Conservation (phyloP, 768 basidiomycete genomes). For the Leucocoprinus leucothites region DNA sequence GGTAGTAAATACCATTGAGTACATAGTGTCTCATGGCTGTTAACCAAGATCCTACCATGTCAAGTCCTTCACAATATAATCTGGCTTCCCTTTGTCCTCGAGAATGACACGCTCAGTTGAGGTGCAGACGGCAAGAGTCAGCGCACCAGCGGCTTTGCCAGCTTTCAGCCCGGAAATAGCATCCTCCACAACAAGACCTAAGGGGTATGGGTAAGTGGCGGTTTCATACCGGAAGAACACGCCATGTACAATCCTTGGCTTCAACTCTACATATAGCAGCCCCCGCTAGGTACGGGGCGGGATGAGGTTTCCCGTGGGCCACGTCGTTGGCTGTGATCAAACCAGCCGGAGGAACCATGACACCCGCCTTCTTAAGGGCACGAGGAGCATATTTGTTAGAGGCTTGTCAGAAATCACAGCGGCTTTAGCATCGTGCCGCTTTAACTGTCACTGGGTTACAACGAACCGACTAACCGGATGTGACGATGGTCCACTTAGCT, state of each 20-base stretch:
- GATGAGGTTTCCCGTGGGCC: conserved; percentile 77
- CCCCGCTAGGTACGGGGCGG: conserved; percentile 83
- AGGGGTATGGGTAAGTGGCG: neutral
- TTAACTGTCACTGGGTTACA: neutral
- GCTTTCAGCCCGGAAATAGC: conserved; percentile 80
- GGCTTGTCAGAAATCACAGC: conserved; percentile 38
- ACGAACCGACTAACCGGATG: conserved; percentile 58
- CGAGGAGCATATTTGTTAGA: conserved; percentile 68
- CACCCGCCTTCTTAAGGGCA: conserved; percentile 60
- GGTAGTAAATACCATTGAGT: neutral
- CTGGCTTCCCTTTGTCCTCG: conserved; percentile 49
- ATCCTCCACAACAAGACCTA: conserved; percentile 87
- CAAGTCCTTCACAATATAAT: conserved; percentile 70
- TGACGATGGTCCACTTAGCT: conserved; percentile 77
- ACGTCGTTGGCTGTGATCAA: conserved; percentile 77
- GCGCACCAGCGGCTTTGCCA: conserved; percentile 73
- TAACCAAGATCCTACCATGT: conserved; percentile 45
- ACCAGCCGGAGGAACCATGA: conserved; percentile 56
- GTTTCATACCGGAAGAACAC: neutral
- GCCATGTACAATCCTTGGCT: conserved; percentile 50
- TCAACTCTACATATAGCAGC: conserved; percentile 57
- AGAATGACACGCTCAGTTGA: conserved; percentile 61
- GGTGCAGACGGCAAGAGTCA: conserved; percentile 81
- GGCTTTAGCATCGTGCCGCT: neutral
- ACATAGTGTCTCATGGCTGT: neutral